Evolutionary conservation across 768 basidiomycete species (phyloP).

Genomic region (Daedalea quercina): DNA sequence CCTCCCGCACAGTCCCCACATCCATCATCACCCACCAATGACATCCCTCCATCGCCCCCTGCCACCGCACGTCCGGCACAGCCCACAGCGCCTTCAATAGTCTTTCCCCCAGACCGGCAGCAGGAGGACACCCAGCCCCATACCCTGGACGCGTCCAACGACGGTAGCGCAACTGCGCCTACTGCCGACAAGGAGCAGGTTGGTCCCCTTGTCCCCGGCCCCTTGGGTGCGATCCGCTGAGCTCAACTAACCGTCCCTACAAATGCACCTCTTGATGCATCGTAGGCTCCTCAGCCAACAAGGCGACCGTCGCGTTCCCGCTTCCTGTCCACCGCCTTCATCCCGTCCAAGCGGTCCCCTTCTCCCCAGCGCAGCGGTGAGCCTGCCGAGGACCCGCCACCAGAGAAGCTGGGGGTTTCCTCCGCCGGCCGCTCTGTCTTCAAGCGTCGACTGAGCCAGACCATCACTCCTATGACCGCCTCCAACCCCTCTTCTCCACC

Average conservation of each 20-base stretch:
- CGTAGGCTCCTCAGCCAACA: constrained; percentile 16
- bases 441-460: constrained; percentile 14
- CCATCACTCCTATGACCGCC: constrained; percentile 7
- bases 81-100: constrained; percentile 8
- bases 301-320: constrained; percentile 19
- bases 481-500: constrained; percentile 11
- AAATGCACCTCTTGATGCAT: constrained; percentile 3
- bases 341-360: constrained; percentile 21
- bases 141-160: constrained; percentile 2
- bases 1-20: background rate
- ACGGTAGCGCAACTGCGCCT: background rate
- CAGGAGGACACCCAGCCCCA: constrained; percentile 5
- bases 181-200: constrained; percentile 20
- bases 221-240: constrained; percentile 1
- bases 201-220: constrained; percentile 9
- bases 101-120: constrained; percentile 3
- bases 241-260: constrained; percentile 5
- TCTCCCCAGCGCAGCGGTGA: constrained; percentile 15
- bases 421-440: constrained; percentile 19
- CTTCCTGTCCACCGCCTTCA: constrained; percentile 21
- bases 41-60: constrained; percentile 3
- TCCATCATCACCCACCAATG: constrained; percentile 8
- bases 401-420: constrained; percentile 9
- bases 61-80: constrained; percentile 10
- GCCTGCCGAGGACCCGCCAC: constrained; percentile 14